Evolutionary conservation across 441 rosid species (phyloP).

Genomic region (Erysimum cheiri): DNA sequence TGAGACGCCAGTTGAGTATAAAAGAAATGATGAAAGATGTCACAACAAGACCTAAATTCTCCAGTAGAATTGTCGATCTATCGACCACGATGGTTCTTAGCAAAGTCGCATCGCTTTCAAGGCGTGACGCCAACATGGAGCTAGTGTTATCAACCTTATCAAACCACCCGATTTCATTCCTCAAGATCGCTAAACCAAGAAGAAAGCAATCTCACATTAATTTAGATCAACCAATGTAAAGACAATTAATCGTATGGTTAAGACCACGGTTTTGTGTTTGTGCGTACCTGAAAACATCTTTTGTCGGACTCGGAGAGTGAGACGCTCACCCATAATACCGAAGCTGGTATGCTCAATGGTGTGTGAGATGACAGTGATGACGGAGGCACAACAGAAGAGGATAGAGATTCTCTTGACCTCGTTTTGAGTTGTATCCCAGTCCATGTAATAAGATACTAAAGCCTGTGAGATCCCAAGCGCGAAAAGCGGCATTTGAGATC

Average conservation of each 20-base stretch:
- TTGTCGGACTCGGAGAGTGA: conserved; percentile 86
- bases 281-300: conserved; percentile 74
- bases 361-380: conserved; percentile 64
- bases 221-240: neutral
- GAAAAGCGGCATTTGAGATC: conserved; percentile 91
- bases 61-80: conserved; percentile 74
- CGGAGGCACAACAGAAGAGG: conserved; percentile 72
- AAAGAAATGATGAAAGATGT: conserved; percentile 80
- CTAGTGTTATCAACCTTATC: conserved; percentile 79
- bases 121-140: conserved; percentile 77
- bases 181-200: conserved; percentile 67
- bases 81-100: conserved; percentile 76
- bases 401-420: conserved; percentile 78
- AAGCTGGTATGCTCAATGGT: conserved; percentile 73
- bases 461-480: conserved; percentile 94
- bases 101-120: conserved; percentile 78
- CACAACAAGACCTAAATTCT: conserved; percentile 71
- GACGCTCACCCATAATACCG: conserved; percentile 90
- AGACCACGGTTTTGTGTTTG: neutral
- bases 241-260: neutral
- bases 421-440: conserved; percentile 78
- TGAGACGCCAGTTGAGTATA: conserved; percentile 88
- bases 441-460: conserved; percentile 89
- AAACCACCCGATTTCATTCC: conserved; percentile 94
- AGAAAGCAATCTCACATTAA: neutral